Base-by-base conservation (phyloP, 2,329 filamentous ascomycete genomes). In the Fusarium buxicola region DNA sequence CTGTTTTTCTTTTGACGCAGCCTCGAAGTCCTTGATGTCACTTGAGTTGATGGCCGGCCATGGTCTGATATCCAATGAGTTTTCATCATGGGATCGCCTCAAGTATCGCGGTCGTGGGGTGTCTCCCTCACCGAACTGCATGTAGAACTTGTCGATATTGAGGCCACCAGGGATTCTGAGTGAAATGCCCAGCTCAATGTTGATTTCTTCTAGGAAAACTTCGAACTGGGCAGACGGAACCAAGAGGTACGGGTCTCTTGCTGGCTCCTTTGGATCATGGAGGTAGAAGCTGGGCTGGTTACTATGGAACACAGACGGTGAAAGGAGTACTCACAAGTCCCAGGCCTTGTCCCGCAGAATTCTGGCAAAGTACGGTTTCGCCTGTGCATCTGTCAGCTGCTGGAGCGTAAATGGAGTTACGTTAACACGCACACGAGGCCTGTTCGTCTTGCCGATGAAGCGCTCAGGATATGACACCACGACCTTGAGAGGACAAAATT, bases 71-170 rank as follows among this genome's bases (percentile, higher is more conserved):
- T 81, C 66, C 10, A 70, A 55, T 1, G 64, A 65, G 9, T 79
- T 75, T 5, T 77, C 75, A 34, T 79, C 84, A 12, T 71, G 76
- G 1, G 84, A 86, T 35, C 79, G 82, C 3, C 89, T 88, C 6
- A 95, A 77, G 69, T 87, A 94, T 36, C 86, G 84, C 5, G 93
- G 92, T 8, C 82, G 81, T 5, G 89, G 87, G 6, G 83, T 85
- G 4, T 82, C 82, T 30, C 85, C 81, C 27, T 85, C 70, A 1
- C 82, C 82, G 70, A 96, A 95, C 9, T 76, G 77, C 55, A 90
- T 74, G 38, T 84, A 74, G 56, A 95, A 89, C 1, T 83, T 85
- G 13, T 81, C 77, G 5, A 81, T 76, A 11, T 80, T 79, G 6
- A 77, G 74, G 0, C 83, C 80, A 1, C 69, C 53, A 1, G 90